Evolutionary conservation across 441 rosid species (phyloP), one percentile per base, ranked within the genome.

Genomic region (Corymbia citriodora): DNA sequence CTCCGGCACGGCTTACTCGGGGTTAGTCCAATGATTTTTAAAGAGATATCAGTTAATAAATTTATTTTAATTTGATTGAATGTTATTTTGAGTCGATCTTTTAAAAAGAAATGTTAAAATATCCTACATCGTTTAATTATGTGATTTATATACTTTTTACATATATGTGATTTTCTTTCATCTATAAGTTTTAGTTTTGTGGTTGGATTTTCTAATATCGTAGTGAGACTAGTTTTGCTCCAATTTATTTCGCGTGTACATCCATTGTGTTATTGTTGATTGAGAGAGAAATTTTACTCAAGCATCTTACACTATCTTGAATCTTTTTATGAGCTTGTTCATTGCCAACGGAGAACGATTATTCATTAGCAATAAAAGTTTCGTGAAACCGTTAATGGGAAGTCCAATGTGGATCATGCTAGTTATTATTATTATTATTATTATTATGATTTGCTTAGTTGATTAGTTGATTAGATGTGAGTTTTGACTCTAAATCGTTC

Each of bases 1-100:
- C 11, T 87, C 54, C 8, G 94, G 95, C 36, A 94, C 94, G 54
- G 92, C 89, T 79, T 88, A 89, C 91, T 90, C 45, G 5, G 93
- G 91, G 94, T 95, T 89, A 33, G 81, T 70, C 40, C 74, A 68
- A 68, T 31, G 21, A 21, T 68, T 68, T 19, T 65, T 65, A 29
- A n/a, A 31, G 40, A 68, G 18, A 68, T 65, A 65, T 65, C 36
- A 65, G 14, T 65, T 65, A n/a, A 33, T 68, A 68, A 68, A 31
- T 65, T 65, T 31, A 31, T 65, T 65, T n/a, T 18, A n/a, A n/a
- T 68, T 68, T 16, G 74, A 68, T 15, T 8, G 40, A 19, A 68
- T 0, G 19, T 3, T n/a, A 7, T 68, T 8, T 31, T 31, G 74
- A 68, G 40, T 68, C 0, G 19, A 10, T 65, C 72, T n/a, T 14